Conservation (phyloP, 108 stramenopile species). For the Cylindrotheca fusiformis region DNA sequence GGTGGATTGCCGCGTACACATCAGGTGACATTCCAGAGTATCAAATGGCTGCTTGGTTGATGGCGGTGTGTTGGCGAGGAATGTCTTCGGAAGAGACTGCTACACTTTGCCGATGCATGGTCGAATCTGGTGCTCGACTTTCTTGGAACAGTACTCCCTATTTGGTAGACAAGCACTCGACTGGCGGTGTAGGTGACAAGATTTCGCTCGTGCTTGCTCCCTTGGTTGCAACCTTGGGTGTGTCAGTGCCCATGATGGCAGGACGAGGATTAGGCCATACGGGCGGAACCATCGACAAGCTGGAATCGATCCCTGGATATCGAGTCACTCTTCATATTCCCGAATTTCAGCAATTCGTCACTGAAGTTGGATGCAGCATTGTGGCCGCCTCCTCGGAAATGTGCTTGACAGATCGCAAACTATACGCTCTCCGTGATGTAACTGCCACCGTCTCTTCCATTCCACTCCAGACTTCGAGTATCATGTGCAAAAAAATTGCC, state of each 20-base stretch:
- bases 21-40: conserved; percentile 68
- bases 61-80: conserved; percentile 78
- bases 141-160: conserved; percentile 37
- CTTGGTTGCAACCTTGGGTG: conserved; percentile 62
- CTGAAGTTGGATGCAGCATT: conserved; percentile 57
- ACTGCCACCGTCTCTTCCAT: conserved; percentile 68
- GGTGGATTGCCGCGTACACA: conserved; percentile 44
- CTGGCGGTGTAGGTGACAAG: conserved; percentile 87
- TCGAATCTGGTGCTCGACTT: conserved; percentile 57
- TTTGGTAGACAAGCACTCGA: conserved; percentile 78
- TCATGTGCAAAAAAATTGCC: conserved; percentile 87
- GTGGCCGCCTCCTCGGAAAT: conserved; percentile 51
- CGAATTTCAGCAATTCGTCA: conserved; percentile 52
- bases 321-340: conserved; percentile 30
- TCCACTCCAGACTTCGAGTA: conserved; percentile 71
- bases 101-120: conserved; percentile 63
- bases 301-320: conserved; percentile 79
- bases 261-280: conserved; percentile 85
- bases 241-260: conserved; percentile 81
- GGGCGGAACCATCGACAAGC: conserved; percentile 87
- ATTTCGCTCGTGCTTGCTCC: conserved; percentile 75
- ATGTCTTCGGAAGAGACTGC: conserved; percentile 74
- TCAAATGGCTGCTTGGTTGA: conserved; percentile 88
- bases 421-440: conserved; percentile 85
- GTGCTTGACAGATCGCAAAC: conserved; percentile 73